Percentiles rank a stretch among this genome's conserved stretches.
phyloP scores from a whole-genome alignment of 2,329 filamentous ascomycete species.

The Penicillium aurantiogriseum region DNA sequence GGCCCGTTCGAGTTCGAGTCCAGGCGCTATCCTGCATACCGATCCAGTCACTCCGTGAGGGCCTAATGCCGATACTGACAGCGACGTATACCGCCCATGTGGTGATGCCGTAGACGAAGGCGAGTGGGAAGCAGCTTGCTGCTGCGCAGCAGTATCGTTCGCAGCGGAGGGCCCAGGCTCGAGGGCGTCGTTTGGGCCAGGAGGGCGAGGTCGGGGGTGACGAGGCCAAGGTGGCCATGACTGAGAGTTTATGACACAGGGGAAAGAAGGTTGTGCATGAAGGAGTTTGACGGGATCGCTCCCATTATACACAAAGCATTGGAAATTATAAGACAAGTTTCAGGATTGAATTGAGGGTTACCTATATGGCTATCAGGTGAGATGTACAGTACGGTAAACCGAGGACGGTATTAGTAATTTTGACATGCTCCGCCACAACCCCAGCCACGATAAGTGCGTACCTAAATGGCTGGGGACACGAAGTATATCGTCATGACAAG shows the following conservation, averaged over 20 bases:
- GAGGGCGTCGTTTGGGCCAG: constrained; percentile 42
- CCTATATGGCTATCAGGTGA: constrained; percentile 4
- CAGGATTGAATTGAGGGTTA: neutral
- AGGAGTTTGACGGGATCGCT: constrained; percentile 7
- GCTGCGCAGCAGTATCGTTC: constrained; percentile 82
- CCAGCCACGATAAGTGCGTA: constrained; percentile 6
- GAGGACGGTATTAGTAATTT: neutral
- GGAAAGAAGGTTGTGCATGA: constrained; percentile 15
- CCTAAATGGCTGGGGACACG: neutral
- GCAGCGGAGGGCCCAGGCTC: constrained; percentile 49
- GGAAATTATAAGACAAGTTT: neutral
- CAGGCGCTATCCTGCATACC: constrained; percentile 28
- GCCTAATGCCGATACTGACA: constrained; percentile 65
- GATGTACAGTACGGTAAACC: constrained; percentile 3
- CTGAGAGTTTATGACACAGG: constrained; percentile 13
- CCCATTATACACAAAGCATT: constrained; percentile 8
- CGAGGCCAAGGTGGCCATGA: constrained; percentile 41
- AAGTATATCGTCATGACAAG: neutral
- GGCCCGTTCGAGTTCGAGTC: neutral
- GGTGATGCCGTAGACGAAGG: constrained; percentile 85
- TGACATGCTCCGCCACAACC: constrained; percentile 2
- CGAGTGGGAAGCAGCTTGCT: constrained; percentile 79
- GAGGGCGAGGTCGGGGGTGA: constrained; percentile 42
- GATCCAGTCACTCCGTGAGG: constrained; percentile 50
- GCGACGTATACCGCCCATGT: constrained; percentile 92